Conservation (phyloP, 1,284 basidiomycete genomes). For the Thecaphora thlaspeos region DNA sequence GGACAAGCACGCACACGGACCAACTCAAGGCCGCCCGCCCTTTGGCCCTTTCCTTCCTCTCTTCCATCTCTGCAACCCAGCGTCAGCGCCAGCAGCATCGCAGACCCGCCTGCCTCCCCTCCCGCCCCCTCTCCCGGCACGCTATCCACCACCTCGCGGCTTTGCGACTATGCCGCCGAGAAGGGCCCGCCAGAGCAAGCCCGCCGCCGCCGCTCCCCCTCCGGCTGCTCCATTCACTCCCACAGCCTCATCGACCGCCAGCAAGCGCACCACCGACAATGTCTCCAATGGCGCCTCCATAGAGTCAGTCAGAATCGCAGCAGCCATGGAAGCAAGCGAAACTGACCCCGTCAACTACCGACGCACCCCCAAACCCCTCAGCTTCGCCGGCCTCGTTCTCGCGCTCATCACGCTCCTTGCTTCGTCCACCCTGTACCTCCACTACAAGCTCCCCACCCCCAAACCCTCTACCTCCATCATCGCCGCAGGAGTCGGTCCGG, state of each 20-base stretch:
- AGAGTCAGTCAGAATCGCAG: neutral
- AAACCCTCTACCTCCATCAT: conserved; percentile 23
- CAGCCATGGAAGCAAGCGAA: conserved; percentile 5
- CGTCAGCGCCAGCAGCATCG: too few species aligned
- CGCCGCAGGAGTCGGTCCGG: conserved; percentile 20
- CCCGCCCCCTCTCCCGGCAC: too few species aligned
- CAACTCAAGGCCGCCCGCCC: too few species aligned
- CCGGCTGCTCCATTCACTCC: neutral
- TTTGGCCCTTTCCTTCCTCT: too few species aligned
- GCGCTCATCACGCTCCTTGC: conserved; percentile 27
- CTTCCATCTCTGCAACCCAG: too few species aligned
- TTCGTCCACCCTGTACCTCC: conserved; percentile 33
- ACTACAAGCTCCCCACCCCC: conserved; percentile 52
- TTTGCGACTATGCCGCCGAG: too few species aligned
- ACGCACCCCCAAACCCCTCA: conserved; percentile 28
- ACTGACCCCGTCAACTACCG: conserved; percentile 25
- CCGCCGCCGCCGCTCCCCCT: too few species aligned
- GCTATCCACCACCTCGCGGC: too few species aligned
- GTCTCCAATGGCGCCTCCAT: too few species aligned
- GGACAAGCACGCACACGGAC: too few species aligned
- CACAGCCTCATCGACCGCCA: neutral
- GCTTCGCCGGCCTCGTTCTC: conserved; percentile 22
- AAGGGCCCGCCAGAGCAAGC: too few species aligned
- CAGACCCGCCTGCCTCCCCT: too few species aligned
- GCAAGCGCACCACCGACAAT: neutral